Percentiles rank a stretch among this genome's conserved stretches.
Evolutionary conservation across 2,329 filamentous ascomycete genomes (phyloP).

Genomic region (Fusarium bactridioides): DNA sequence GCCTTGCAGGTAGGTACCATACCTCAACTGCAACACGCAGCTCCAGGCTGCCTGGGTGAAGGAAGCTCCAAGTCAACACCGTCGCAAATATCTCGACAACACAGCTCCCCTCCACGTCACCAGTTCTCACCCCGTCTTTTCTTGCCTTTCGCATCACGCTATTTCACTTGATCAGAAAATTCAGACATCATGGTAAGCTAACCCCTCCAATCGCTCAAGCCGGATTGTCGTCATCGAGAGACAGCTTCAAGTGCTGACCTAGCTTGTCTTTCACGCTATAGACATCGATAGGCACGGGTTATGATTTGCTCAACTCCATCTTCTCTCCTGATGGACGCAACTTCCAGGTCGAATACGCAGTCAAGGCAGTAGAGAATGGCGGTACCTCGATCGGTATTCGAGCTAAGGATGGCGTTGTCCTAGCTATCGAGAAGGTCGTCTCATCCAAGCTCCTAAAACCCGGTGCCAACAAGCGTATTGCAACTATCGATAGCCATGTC

Average conservation of each 20-base stretch:
- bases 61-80: conserved; percentile 47
- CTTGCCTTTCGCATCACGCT: not conserved
- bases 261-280: conserved; percentile 49
- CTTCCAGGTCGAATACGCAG: conserved; percentile 98
- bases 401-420: conserved; percentile 95
- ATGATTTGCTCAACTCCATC: conserved; percentile 99
- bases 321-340: conserved; percentile 99
- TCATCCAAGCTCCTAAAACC: conserved; percentile 94
- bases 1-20: conserved; percentile 35
- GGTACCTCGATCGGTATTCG: conserved; percentile 95
- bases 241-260: conserved; percentile 41
- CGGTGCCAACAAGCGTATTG: conserved; percentile 96
- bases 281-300: conserved; percentile 99
- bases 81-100: conserved; percentile 29
- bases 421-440: conserved; percentile 96
- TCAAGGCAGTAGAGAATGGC: conserved; percentile 98
- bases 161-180: conserved; percentile 23
- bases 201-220: conserved; percentile 4
- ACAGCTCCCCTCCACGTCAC: conserved; percentile 26
- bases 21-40: conserved; percentile 48
- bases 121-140: conserved; percentile 12
- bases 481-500: conserved; percentile 90
- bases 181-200: conserved; percentile 46
- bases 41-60: conserved; percentile 54
- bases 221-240: conserved; percentile 34